Conservation (phyloP, 331 rosid genomes). For the Pyracantha coccinea region DNA sequence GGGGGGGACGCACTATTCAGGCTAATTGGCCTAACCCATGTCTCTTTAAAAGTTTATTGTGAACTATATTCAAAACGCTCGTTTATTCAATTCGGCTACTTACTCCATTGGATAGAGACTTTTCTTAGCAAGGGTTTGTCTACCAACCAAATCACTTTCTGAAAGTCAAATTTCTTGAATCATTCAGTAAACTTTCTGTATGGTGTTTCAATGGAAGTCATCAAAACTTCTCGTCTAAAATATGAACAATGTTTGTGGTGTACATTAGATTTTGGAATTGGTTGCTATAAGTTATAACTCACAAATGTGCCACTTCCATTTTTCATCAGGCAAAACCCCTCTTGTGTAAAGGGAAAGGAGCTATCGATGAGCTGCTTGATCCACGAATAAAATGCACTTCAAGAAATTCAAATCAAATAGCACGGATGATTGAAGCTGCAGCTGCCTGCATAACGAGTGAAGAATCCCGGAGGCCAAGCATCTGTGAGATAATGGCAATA, state of each 20-base stretch:
- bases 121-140: not conserved
- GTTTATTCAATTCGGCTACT: not conserved
- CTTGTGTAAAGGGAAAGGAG: slow-evolving; percentile 76
- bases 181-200: not conserved
- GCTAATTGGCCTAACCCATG: not conserved
- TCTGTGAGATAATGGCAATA: slow-evolving; percentile 62
- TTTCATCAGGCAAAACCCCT: slow-evolving; percentile 78
- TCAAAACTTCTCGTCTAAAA: not conserved
- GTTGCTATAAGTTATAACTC: not conserved
- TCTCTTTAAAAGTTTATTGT: not conserved
- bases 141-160: slow-evolving; percentile 12
- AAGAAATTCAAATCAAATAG: slow-evolving; percentile 64
- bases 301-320: not conserved
- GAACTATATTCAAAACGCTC: not conserved
- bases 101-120: slow-evolving; percentile 3
- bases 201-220: not conserved
- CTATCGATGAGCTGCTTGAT: slow-evolving; percentile 80
- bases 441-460: slow-evolving; percentile 75
- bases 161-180: not conserved
- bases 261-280: too few relatives aligned
- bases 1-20: not conserved
- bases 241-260: not conserved
- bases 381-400: slow-evolving; percentile 52
- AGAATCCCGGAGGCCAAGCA: slow-evolving; percentile 83
- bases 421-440: slow-evolving; percentile 75